These are phyloP conservation scores for Mrakia gelida DNA, from an alignment of 768 basidiomycete genomes.

Conservation along the genomic window DNA sequence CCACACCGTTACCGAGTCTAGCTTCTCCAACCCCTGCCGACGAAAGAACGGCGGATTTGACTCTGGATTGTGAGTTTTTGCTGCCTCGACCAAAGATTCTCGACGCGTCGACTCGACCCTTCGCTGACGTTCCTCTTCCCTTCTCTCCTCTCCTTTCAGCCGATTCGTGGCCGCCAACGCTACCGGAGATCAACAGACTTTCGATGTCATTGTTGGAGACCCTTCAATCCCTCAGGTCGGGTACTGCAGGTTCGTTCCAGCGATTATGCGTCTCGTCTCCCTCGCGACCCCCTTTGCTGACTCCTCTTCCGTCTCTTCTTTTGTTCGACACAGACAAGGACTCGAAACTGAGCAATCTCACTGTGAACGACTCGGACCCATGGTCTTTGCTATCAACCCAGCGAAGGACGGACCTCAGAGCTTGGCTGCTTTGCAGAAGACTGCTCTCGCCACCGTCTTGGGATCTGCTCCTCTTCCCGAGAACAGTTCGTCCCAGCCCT, in stretches of 20 bases:
- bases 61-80: neutral
- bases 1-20: neutral
- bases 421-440: neutral
- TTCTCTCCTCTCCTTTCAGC: neutral
- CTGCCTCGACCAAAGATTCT: neutral
- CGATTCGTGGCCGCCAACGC: neutral
- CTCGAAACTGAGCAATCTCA: neutral
- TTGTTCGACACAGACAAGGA: neutral
- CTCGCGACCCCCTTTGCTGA: neutral
- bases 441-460: neutral
- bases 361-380: conserved; percentile 1
- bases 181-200: neutral
- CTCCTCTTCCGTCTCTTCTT: neutral
- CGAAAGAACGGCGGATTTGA: neutral
- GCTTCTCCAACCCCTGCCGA: neutral
- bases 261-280: neutral
- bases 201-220: neutral
- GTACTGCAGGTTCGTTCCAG: neutral
- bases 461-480: neutral
- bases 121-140: neutral
- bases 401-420: neutral
- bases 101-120: neutral
- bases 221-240: neutral
- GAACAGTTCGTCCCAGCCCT: no score
- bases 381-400: neutral